These are phyloP conservation scores for Ogataea henricii DNA, from an alignment of 805 yeast genomes.

Conservation along the genomic window DNA sequence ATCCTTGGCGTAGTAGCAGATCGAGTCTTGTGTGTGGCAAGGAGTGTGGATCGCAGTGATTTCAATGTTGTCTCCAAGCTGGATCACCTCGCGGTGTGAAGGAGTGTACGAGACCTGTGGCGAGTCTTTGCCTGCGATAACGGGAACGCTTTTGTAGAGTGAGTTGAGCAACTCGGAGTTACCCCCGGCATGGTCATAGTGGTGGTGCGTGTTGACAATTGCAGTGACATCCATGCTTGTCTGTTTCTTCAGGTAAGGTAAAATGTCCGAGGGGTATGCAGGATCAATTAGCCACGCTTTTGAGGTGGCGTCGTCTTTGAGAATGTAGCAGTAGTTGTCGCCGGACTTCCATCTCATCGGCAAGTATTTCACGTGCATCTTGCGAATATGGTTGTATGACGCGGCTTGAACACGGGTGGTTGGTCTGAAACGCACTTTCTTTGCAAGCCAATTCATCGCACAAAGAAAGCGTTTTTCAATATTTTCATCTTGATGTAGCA, in stretches of 20 bases:
- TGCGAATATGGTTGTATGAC: slow-evolving; percentile 31
- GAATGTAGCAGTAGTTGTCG: slow-evolving; percentile 83
- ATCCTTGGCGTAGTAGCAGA: slow-evolving; percentile 81
- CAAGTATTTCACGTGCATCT: slow-evolving; percentile 79
- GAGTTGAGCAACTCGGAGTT: slow-evolving; percentile 44
- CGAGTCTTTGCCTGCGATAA: slow-evolving; percentile 84
- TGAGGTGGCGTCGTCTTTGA: slow-evolving; percentile 65
- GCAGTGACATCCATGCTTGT: slow-evolving; percentile 57
- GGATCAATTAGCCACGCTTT: slow-evolving; percentile 90
- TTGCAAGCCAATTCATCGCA: neutral
- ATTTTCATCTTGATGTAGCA: neutral
- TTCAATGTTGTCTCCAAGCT: slow-evolving; percentile 63
- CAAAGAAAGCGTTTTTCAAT: neutral
- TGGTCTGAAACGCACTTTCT: neutral
- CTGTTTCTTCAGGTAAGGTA: slow-evolving; percentile 40
- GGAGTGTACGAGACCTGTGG: slow-evolving; percentile 76
- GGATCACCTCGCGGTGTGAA: slow-evolving; percentile 56
- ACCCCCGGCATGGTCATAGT: slow-evolving; percentile 93
- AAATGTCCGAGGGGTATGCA: slow-evolving; percentile 77
- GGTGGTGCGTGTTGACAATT: slow-evolving; percentile 95
- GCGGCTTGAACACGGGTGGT: neutral
- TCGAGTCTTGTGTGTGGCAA: slow-evolving; percentile 96
- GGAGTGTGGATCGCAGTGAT: slow-evolving; percentile 91
- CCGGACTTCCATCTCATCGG: slow-evolving; percentile 97
- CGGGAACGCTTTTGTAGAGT: slow-evolving; percentile 50